These are phyloP conservation scores for Paspalum notatum DNA, from an alignment of 176 grass and related monocot species.

Conservation along the genomic window DNA sequence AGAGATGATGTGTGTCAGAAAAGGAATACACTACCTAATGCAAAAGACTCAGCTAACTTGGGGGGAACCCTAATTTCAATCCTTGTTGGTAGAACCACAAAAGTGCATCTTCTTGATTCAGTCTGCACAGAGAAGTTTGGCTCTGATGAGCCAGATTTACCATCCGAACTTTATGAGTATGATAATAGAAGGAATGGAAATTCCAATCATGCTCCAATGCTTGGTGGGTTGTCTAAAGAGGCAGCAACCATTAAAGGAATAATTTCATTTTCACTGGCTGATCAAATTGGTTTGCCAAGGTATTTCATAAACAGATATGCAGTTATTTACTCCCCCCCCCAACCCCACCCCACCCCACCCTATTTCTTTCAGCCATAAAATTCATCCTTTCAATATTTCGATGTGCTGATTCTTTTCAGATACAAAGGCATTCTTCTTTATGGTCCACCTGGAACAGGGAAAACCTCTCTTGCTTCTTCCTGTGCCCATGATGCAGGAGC, in stretches of 20 bases:
- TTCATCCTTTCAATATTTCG: slow-evolving; percentile 22
- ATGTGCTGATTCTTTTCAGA: slow-evolving; percentile 51
- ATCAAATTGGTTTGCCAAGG: slow-evolving; percentile 62
- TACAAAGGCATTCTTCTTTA: slow-evolving; percentile 94
- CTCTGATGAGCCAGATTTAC: slow-evolving; percentile 22
- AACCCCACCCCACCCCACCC: too few relatives aligned
- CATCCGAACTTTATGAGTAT: slow-evolving; percentile 12
- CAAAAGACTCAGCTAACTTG: slow-evolving; percentile 32
- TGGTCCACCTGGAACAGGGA: slow-evolving; percentile 96
- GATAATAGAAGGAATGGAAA: slow-evolving; percentile 32
- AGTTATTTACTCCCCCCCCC: not conserved
- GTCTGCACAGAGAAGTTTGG: slow-evolving; percentile 38
- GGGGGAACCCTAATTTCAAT: slow-evolving; percentile 23
- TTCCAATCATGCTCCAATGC: slow-evolving; percentile 30
- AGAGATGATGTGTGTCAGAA: slow-evolving; percentile 37
- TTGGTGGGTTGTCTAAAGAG: slow-evolving; percentile 87
- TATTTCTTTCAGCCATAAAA: not conserved
- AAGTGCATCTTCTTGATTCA: slow-evolving; percentile 64
- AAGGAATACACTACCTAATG: slow-evolving; percentile 19
- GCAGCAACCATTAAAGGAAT: slow-evolving; percentile 65
- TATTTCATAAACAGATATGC: slow-evolving; percentile 3
- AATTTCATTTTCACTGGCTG: slow-evolving; percentile 64
- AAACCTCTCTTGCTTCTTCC: slow-evolving; percentile 79
- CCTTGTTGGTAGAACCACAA: slow-evolving; percentile 56
- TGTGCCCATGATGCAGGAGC: slow-evolving; percentile 68